Conservation (phyloP, 1,284 basidiomycete genomes). For the Entoloma clypeatum region DNA sequence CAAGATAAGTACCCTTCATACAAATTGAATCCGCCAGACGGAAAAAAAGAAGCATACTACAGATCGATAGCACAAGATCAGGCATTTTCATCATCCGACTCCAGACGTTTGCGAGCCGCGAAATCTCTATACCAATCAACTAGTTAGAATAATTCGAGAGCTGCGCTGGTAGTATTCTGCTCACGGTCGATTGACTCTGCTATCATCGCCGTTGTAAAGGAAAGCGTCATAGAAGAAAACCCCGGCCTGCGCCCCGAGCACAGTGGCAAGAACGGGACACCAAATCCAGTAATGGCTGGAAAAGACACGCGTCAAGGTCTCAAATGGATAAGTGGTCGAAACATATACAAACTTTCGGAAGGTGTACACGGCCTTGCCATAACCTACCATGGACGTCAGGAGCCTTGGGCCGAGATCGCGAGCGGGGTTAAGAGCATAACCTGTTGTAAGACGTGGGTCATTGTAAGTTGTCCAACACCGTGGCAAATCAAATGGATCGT, state of each 20-base stretch:
- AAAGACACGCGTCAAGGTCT: neutral
- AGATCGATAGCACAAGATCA: too few species aligned
- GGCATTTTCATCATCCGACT: too few species aligned
- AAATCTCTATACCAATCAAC: neutral
- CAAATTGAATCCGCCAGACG: neutral
- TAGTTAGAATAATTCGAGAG: neutral
- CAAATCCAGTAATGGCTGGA: slow-evolving; percentile 71
- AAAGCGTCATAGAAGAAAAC: slow-evolving; percentile 50
- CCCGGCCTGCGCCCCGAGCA: slow-evolving; percentile 52
- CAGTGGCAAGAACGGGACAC: slow-evolving; percentile 61
- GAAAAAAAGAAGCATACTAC: too few species aligned
- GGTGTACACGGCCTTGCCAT: slow-evolving; percentile 42
- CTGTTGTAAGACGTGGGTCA: slow-evolving; percentile 19
- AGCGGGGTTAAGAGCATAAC: slow-evolving; percentile 53
- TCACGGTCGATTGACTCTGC: slow-evolving; percentile 50
- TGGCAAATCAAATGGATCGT: slow-evolving; percentile 3
- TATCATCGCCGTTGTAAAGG: slow-evolving; percentile 52
- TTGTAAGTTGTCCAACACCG: neutral
- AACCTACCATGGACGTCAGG: slow-evolving; percentile 48
- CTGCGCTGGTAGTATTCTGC: too few species aligned
- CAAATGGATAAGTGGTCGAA: neutral
- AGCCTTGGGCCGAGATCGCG: slow-evolving; percentile 55
- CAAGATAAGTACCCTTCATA: neutral
- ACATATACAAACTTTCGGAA: slow-evolving; percentile 33
- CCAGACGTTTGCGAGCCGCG: neutral